Evolutionary conservation across 441 rosid species (phyloP).

Genomic region (Corymbia calophylla): DNA sequence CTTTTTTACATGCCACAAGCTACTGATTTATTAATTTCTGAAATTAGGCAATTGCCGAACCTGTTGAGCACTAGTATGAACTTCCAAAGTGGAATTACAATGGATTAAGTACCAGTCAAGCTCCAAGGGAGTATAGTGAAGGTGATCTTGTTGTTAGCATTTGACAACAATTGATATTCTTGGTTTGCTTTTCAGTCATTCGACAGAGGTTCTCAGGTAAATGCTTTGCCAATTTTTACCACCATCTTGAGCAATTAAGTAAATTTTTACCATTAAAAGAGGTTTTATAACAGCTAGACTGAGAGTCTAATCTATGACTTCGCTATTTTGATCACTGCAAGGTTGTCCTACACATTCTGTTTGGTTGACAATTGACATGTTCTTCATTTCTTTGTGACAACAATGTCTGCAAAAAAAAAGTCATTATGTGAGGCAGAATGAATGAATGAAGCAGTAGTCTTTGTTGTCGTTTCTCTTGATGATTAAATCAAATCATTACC

Average conservation of each 20-base stretch:
- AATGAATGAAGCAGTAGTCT: not conserved
- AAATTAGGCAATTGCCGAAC: not conserved
- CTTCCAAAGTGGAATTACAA: not conserved
- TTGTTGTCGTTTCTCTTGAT: not conserved
- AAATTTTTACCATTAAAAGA: not conserved
- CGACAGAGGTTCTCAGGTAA: not conserved
- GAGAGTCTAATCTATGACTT: not conserved
- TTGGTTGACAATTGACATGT: not conserved
- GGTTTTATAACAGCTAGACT: not conserved
- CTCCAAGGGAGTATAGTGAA: not conserved
- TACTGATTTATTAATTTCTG: not conserved
- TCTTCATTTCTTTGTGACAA: not conserved
- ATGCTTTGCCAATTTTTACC: not conserved
- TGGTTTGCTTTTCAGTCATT: conserved; percentile 23
- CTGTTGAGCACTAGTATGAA: accelerated
- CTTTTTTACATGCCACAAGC: not conserved
- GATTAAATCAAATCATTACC: not conserved
- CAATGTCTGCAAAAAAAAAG: not conserved
- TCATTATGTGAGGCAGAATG: not conserved
- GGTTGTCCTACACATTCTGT: not conserved
- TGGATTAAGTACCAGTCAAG: not conserved
- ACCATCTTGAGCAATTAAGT: not conserved
- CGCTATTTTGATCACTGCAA: not conserved
- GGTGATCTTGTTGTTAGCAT: not conserved
- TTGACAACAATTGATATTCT: not conserved